These are phyloP conservation scores for Exophiala lecanii-corni DNA, from an alignment of 2,329 filamentous ascomycete genomes.

Conservation along the genomic window DNA sequence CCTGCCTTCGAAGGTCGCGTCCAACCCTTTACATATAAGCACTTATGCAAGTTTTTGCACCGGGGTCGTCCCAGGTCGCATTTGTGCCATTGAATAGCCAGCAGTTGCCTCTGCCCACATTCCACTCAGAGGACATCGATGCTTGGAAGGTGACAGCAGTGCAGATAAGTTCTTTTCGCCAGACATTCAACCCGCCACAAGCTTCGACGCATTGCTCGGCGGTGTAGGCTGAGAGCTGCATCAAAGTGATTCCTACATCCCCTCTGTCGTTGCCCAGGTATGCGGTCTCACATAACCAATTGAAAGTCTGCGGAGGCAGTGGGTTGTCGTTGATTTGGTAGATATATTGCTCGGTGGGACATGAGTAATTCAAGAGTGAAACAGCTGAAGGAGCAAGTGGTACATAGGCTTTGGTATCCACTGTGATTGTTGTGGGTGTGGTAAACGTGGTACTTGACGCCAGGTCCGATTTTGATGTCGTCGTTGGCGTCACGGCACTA, in stretches of 20 bases:
- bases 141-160: constrained; percentile 7
- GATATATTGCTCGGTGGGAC: constrained; percentile 2
- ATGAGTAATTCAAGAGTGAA: constrained; percentile 2
- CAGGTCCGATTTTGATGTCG: not conserved
- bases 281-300: constrained; percentile 3
- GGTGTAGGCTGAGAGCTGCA: constrained; percentile 7
- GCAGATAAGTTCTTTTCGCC: constrained; percentile 2
- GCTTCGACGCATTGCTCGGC: constrained; percentile 5
- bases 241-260: constrained; percentile 5
- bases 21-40: constrained; percentile 4
- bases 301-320: constrained; percentile 3
- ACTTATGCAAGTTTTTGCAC: constrained; percentile 7
- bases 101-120: constrained; percentile 6
- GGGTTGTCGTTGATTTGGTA: constrained; percentile 6
- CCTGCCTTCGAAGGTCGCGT: too few species aligned
- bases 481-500: not conserved
- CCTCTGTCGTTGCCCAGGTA: constrained; percentile 4
- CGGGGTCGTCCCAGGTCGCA: constrained; percentile 4
- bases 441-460: not conserved
- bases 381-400: constrained; percentile 4
- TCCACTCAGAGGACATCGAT: constrained; percentile 6
- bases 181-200: constrained; percentile 5
- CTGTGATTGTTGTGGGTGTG: not conserved
- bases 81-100: constrained; percentile 6
- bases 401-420: constrained; percentile 1